Base-by-base conservation (phyloP, 768 basidiomycete genomes). In the Trametes villosa region DNA sequence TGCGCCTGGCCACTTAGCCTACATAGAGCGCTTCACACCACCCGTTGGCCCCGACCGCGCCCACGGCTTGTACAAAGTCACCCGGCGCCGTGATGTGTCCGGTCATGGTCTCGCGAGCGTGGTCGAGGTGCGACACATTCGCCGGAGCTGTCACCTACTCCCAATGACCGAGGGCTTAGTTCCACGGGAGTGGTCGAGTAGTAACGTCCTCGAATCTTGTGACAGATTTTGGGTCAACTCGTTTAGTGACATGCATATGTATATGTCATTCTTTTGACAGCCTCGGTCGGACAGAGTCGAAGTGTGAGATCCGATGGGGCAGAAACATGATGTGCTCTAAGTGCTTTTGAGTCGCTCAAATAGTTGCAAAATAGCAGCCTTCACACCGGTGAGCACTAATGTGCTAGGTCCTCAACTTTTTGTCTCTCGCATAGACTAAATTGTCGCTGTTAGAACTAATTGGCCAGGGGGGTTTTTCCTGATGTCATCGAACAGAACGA, bases 171-270 rank as follows among this genome's bases (percentile, higher is more conserved):
- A 75, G 1, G 60, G 62, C 4, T 34, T 29, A 2, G 74, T 65
- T 0, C 74, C 73, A 22, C 33, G 57, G 0, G 64, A 68, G 3
- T 79, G 77, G 77, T 68, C 67, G 1, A 68, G 66, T 38, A 71
- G 67, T 20, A 77, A 51, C 34, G 72, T 77, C 9, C 65, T 78
- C 1, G 75, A 79, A 9, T 4, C 38, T 8, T 70, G 69, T 49
- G 38, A 42, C 7, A 55, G 29, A 1, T 79, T 78, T 49, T 77
- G 59, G 65, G 60, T 75, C 13, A 50, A 22, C 9, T 9, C n/a
- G 11, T 34, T 34, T 20, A 34, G 31, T 12, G 49, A 36, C 34
- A 8, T 36, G 20, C n/a, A 50, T 36, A 50, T 36, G 49, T 36
- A 2, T 24, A 36, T 36, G 31, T 20, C 42, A 3, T 26, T 44